Percentiles rank a stretch among this genome's conserved stretches.
Conservation (phyloP, 495 filamentous ascomycete species). For the Penicillium simplicissimum region DNA sequence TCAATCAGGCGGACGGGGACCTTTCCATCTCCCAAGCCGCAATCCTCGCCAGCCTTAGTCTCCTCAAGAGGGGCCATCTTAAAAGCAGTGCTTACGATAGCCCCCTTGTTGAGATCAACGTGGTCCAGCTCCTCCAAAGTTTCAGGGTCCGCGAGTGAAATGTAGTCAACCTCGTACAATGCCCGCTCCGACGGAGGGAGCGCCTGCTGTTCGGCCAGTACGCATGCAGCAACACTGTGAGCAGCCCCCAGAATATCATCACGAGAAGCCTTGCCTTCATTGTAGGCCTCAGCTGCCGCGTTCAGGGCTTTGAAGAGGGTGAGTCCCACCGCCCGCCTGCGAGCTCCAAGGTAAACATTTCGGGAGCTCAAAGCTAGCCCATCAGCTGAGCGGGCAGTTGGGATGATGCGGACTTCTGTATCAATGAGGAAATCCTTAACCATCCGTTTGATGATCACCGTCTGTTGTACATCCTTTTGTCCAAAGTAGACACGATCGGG, state of each 20-base stretch:
- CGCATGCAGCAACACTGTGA: constrained; percentile 46
- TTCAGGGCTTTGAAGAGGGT: constrained; percentile 67
- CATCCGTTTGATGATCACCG: constrained; percentile 82
- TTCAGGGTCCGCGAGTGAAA: constrained; percentile 81
- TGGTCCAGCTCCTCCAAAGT: constrained; percentile 76
- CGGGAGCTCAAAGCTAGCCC: constrained; percentile 92
- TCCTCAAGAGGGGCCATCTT: constrained; percentile 84
- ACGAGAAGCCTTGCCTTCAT: constrained; percentile 55
- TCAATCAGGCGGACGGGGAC: constrained; percentile 88
- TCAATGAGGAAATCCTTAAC: constrained; percentile 86
- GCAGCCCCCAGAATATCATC: constrained; percentile 70
- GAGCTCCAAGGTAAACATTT: constrained; percentile 86
- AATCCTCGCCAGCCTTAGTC: constrained; percentile 64
- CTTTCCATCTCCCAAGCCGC: constrained; percentile 65
- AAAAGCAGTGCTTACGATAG: constrained; percentile 83
- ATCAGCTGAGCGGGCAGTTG: constrained; percentile 75
- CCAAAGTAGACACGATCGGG: constrained; percentile 94
- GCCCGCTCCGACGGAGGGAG: constrained; percentile 64
- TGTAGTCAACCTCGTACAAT: constrained; percentile 81
- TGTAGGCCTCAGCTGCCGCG: constrained; percentile 69
- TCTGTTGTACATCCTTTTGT: constrained; percentile 98
- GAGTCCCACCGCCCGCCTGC: constrained; percentile 69
- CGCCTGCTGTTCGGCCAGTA: constrained; percentile 60
- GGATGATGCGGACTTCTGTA: constrained; percentile 69
- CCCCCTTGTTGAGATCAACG: constrained; percentile 65